Conservation (phyloP, 345 rosid genomes). For the Excoecaria cochinchinensis region DNA sequence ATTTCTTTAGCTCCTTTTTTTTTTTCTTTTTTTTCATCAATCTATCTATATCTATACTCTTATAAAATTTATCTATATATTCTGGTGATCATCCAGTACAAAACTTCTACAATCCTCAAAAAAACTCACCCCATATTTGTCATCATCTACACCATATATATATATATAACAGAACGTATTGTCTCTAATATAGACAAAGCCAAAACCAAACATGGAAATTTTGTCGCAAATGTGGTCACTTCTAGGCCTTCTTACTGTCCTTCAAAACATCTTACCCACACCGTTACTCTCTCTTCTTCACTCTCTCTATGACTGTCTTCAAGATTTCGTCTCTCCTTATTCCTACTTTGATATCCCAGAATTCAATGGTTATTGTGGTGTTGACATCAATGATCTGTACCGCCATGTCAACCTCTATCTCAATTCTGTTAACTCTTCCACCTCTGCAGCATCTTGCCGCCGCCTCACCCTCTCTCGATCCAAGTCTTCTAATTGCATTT, state of each 20-base stretch:
- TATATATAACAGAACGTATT: background rate
- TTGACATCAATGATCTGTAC: constrained; percentile 50
- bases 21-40: background rate
- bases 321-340: constrained; percentile 36
- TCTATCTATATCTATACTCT: no score
- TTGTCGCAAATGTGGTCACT: constrained; percentile 52
- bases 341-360: constrained; percentile 51
- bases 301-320: constrained; percentile 41
- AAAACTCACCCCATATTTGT: background rate
- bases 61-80: background rate
- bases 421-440: constrained; percentile 36
- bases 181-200: constrained; percentile 11
- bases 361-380: constrained; percentile 55
- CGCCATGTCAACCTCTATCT: constrained; percentile 47
- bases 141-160: background rate
- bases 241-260: constrained; percentile 49
- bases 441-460: constrained; percentile 31
- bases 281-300: constrained; percentile 43
- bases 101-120: background rate
- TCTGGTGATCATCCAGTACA: background rate
- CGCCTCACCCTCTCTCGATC: constrained; percentile 48
- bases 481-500: constrained; percentile 37
- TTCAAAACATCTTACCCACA: constrained; percentile 49
- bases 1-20: background rate
- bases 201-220: constrained; percentile 36